Base-by-base conservation (phyloP, 176 grass and related monocot genomes). In the Hordeum marinum region DNA sequence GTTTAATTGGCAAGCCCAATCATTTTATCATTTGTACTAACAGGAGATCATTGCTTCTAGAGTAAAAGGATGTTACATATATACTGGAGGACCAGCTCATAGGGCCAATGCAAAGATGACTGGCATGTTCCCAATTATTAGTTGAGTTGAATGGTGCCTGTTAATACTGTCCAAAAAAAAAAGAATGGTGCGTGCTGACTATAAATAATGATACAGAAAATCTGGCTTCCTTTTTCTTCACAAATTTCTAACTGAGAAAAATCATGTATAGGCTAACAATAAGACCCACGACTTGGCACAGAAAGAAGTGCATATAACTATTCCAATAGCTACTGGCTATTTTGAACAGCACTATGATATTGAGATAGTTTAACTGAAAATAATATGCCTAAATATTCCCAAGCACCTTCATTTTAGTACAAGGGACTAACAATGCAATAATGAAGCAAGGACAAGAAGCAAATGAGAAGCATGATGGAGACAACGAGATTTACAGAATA, bases 201-300 rank as follows among this genome's bases (percentile, higher is more conserved):
- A 77, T 12, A 90, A 80, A 66, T 59, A 58, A 32, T 76, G 68
- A 25, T 81, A 54, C 58, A 87, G 20, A 58, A 68, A 15, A 9
- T 70, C 21, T 36, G 48, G 25, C 14, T 35, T 31, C 71, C 14
- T 29, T 48, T 50, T 50, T 24, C 52, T 57, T 57, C 52, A 57
- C 52, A 57, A 18, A 57, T 57, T 57, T 21, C 52, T 57, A 57
- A 57, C 24, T 80, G 36, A 39, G 11, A 46, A 80, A 46, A 27
- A 48, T 75, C 63, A 76, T 77, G 61, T 70, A 77, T 77, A 6
- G 3, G 76, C 32, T 52, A 10, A 2, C 57, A 54, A 34, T 80
- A 41, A 31, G 46, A 75, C 15, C 21, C 20, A 21, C 1, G 43
- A 59, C 8, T 15, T 63, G 25, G 72, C 27, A 50, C 63, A 72